A percentile compares a stretch with the other conserved stretches of the same genome.
These are phyloP conservation scores for Cerioporus squamosus DNA, from an alignment of 1,284 basidiomycete genomes.

Conservation along the genomic window DNA sequence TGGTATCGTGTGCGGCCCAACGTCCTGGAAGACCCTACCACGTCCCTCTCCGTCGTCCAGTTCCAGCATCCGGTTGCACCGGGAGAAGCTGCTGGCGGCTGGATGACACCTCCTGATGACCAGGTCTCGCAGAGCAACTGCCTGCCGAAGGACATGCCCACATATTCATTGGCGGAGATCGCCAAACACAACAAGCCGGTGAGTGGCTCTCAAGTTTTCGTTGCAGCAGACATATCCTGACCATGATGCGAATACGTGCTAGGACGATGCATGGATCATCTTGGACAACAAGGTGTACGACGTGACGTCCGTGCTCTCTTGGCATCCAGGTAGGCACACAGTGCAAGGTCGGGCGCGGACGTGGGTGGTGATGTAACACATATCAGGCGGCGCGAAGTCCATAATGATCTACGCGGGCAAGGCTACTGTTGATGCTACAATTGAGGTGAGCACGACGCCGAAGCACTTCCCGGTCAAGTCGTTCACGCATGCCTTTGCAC, in stretches of 20 bases:
- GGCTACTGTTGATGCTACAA: constrained; percentile 26
- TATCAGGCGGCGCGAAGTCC: constrained; percentile 22
- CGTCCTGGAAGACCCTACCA: constrained; percentile 10
- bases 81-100: constrained; percentile 22
- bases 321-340: constrained; percentile 25
- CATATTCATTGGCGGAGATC: constrained; percentile 26
- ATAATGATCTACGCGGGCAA: constrained; percentile 28
- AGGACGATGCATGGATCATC: constrained; percentile 33
- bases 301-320: constrained; percentile 25
- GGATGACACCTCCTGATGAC: constrained; percentile 24
- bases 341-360: neutral
- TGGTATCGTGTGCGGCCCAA: constrained; percentile 28
- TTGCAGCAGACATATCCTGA: neutral
- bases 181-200: constrained; percentile 27
- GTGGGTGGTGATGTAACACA: neutral
- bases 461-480: neutral
- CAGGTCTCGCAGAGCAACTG: neutral
- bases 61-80: constrained; percentile 30
- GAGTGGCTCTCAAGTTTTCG: neutral
- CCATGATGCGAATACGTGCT: neutral
- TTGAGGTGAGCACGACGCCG: constrained; percentile 16
- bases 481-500: neutral
- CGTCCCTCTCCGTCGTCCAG: constrained; percentile 7
- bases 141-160: neutral
- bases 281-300: constrained; percentile 33